Base-by-base conservation (phyloP, 805 yeast species). In the Metschnikowia lunata region DNA sequence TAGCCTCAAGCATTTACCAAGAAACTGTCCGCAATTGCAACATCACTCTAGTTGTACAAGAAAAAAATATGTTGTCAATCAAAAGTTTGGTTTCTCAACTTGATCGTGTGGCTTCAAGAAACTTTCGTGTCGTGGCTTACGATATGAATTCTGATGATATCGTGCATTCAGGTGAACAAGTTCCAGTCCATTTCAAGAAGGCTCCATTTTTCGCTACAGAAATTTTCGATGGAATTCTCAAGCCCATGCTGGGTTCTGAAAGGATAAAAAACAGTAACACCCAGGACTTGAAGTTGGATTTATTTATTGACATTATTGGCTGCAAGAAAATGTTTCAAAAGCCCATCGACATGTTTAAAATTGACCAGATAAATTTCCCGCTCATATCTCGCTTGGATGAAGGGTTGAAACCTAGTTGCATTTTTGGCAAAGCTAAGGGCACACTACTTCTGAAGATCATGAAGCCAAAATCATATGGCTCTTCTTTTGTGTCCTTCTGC, bases 271-370 rank as follows among this genome's bases (percentile, higher is more conserved):
- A 35, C 6, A 29, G 31, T 26, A 66, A 62, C 43, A 32, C 64
- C 32, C 47, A 57, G 39, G 46, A 55, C 30, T 60, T 57, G 47
- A 64, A 63, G 36, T 52, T 68, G 40, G 76, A 71, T 48, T 46
- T 63, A 30, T 56, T 71, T 34, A 55, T 71, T 15, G 76, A 71
- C 47, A 61, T 71, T 14, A 54, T 66, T 8, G 76, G 76, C n/a
- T 55, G 70, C 43, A 64, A 61, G 47, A 61, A 62, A 45, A 61
- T 56, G 54, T 64, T 71, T 37, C 72, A 69, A 40, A 54, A 56
- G 31, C 36, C 59, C 4, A 55, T 65, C 15, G 58, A 60, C 37
- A 59, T 64, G 49, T 48, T 56, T 26, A 56, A 54, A 36, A 54
- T 70, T 8, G 70, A 67, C 44, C 54, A 54, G 26, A 50, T 63